Base-by-base conservation (phyloP, 371 early-diverging fungal genomes). In the Choanephora cucurbitarum region DNA sequence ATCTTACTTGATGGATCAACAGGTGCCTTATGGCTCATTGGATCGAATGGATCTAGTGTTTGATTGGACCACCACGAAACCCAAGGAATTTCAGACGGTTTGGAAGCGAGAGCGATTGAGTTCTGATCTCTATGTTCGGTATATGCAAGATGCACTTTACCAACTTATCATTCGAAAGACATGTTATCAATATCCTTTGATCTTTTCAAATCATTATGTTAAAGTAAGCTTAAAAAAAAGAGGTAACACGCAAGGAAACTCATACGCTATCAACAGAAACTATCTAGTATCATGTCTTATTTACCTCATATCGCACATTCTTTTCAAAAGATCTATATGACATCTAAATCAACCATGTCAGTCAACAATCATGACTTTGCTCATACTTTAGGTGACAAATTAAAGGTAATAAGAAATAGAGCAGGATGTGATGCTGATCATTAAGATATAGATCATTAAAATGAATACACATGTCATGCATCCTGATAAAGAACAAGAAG, bases 301-400 rank as follows among this genome's bases (percentile, higher is more conserved):
- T 40, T 60, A 40, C 61, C 61, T 1, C 39, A 37, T 31, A 60
- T 60, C 18, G 39, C 61, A 0, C 55, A 55, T 17, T 55, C 61
- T 24, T 23, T 60, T 19, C 44, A 54, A 23, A 53, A 60, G 28
- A 49, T 53, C 4, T 34, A 34, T 17, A 33, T 18, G 7, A 44
- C 60, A 7, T 47, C 60, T 9, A 41, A 43, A 44, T 22, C 47
- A n/a, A 56, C 56, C 17, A 55, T 55, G 56, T 56, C 56, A 31
- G 49, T 49, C 19, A 42, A 18, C 2, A 55, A 55, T 18, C 55
- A 55, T 40, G 54, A 32, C 1, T 60, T 60, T 40, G 53, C 34
- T 18, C 33, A 43, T 11, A 42, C 43, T 21, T 31, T 60, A 0
- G 6, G 18, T 14, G 22, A 42, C 13, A 48, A 53, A 39, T 0